These are phyloP conservation scores for Xenosphaeropsis pyriputrescens DNA, from an alignment of 2,329 filamentous ascomycete species.

Conservation along the genomic window DNA sequence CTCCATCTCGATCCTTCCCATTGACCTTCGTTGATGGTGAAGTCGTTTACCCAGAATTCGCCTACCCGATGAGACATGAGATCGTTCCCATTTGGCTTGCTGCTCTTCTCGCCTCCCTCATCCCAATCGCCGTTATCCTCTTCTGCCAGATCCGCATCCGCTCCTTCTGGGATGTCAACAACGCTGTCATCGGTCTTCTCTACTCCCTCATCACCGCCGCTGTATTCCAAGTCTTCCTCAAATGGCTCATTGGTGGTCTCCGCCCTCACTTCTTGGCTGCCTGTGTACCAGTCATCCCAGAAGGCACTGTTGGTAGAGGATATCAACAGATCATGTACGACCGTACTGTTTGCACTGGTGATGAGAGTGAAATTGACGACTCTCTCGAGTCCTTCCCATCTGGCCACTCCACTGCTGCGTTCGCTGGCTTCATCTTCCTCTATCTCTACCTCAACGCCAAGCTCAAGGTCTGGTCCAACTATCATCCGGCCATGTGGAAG, in stretches of 20 bases:
- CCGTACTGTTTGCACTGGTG: slow-evolving; percentile 53
- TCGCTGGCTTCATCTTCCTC: slow-evolving; percentile 56
- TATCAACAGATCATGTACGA: slow-evolving; percentile 52
- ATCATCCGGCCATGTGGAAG: slow-evolving; percentile 64
- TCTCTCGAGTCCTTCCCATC: slow-evolving; percentile 57
- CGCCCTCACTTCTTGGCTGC: slow-evolving; percentile 60
- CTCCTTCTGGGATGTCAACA: slow-evolving; percentile 58
- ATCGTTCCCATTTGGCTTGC: slow-evolving; percentile 60
- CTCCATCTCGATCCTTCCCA: slow-evolving; percentile 54
- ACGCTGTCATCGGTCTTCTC: slow-evolving; percentile 52
- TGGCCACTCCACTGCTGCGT: slow-evolving; percentile 60
- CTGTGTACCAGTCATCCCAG: slow-evolving; percentile 41
- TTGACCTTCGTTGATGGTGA: slow-evolving; percentile 52
- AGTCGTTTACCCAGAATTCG: slow-evolving; percentile 55
- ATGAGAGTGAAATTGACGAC: slow-evolving; percentile 50
- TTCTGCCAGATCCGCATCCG: slow-evolving; percentile 34
- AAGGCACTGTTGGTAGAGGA: slow-evolving; percentile 32
- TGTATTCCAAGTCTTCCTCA: slow-evolving; percentile 66
- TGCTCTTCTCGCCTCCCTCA: slow-evolving; percentile 45
- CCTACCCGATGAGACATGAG: slow-evolving; percentile 55
- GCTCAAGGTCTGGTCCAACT: slow-evolving; percentile 60
- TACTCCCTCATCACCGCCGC: slow-evolving; percentile 56
- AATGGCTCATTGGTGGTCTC: slow-evolving; percentile 59
- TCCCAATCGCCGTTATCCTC: slow-evolving; percentile 48
- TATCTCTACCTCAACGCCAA: slow-evolving; percentile 67